Percentiles rank a stretch among this genome's conserved stretches.
Evolutionary conservation across 495 filamentous ascomycete genomes (phyloP).

Genomic region (Trichoderma reesei): DNA sequence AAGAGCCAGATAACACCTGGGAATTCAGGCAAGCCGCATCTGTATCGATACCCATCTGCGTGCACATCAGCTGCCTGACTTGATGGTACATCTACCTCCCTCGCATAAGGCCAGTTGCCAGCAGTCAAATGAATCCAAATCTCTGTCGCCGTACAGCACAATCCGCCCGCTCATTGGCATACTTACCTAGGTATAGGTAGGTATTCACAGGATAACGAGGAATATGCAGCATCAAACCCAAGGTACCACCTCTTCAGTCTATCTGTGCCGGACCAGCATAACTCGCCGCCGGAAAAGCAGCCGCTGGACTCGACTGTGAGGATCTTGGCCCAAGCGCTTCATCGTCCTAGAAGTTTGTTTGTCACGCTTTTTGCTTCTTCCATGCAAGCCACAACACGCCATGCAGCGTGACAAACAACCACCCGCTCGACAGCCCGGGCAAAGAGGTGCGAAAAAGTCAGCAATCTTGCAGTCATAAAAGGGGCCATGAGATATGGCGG

Average conservation of each 20-base stretch:
- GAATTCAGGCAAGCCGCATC: background rate
- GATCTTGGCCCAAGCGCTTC: background rate
- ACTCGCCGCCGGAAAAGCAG: too few species aligned
- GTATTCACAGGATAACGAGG: too few species aligned
- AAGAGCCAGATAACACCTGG: background rate
- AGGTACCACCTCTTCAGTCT: too few species aligned
- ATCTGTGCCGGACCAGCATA: too few species aligned
- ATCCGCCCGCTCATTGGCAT: too few species aligned
- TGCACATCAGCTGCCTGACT: too few species aligned
- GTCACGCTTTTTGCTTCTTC: background rate
- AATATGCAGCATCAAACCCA: too few species aligned
- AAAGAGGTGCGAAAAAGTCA: too few species aligned
- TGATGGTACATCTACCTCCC: background rate
- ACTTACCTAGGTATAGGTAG: too few species aligned
- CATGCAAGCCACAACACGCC: slow-evolving; percentile 11
- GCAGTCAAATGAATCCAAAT: too few species aligned
- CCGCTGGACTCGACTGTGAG: background rate
- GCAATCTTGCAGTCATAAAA: too few species aligned
- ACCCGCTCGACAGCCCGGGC: background rate
- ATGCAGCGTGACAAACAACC: slow-evolving; percentile 13
- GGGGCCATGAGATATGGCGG: background rate
- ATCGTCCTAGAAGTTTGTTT: slow-evolving; percentile 7
- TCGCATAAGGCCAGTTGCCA: background rate
- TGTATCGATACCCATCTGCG: background rate
- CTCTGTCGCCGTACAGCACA: too few species aligned